Percentiles rank a stretch among this genome's conserved stretches.
Conservation (phyloP, 306 rosid species). For the Rosa persica region DNA sequence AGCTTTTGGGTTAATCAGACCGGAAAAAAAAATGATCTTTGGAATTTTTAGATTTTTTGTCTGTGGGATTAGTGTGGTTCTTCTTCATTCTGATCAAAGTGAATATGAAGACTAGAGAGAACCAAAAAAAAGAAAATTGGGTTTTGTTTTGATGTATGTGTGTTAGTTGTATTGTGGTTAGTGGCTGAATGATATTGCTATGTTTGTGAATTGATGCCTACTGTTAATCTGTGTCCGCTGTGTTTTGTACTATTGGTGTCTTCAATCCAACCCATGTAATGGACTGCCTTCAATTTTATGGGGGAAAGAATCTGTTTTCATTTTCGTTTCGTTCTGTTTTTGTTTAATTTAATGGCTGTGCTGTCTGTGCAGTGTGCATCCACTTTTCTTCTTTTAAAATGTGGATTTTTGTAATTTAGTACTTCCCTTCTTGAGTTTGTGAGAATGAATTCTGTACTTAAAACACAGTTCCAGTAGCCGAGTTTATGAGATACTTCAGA, state of each 20-base stretch:
- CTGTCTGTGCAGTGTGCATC: background rate
- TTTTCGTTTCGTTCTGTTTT: background rate
- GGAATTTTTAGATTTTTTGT: background rate
- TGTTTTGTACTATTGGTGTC: background rate
- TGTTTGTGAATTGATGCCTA: too few relatives aligned
- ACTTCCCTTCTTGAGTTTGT: slow-evolving; percentile 6
- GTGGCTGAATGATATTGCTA: too few relatives aligned
- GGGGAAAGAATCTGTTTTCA: background rate
- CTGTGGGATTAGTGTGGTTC: too few relatives aligned
- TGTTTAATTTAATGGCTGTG: background rate
- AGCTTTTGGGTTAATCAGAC: background rate
- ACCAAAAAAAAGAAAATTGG: background rate
- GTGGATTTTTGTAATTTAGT: background rate
- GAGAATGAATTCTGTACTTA: slow-evolving; percentile 27
- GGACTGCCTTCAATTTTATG: background rate
- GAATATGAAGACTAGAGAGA: background rate
- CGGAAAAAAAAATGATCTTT: background rate
- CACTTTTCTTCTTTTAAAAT: background rate
- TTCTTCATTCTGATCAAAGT: background rate
- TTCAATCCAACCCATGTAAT: background rate
- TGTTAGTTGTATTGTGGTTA: background rate
- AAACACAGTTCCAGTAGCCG: slow-evolving; percentile 41
- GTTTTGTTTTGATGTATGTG: background rate
- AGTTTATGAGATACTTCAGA: slow-evolving; percentile 41
- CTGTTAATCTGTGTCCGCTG: background rate